Evolutionary conservation across 495 filamentous ascomycete genomes (phyloP).

Genomic region (Hyaloscypha hepaticicola): DNA sequence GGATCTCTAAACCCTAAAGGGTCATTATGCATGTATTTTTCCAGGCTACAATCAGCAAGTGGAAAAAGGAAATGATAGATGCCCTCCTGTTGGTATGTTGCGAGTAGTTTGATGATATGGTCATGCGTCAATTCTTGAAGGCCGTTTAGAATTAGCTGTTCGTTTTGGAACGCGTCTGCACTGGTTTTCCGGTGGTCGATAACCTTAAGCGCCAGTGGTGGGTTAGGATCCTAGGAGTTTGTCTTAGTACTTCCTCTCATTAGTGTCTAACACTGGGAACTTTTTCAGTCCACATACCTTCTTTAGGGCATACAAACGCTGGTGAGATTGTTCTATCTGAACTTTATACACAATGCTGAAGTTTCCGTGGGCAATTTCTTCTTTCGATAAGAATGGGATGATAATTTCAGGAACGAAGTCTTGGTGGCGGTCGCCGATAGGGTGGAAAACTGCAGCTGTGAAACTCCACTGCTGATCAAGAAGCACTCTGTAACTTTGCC

Average conservation of each 20-base stretch:
- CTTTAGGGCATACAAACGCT: neutral
- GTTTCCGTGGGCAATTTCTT: neutral
- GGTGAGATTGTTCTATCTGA: neutral
- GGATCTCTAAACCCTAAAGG: neutral
- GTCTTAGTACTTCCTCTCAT: neutral
- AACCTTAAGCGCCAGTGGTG: conserved; percentile 1
- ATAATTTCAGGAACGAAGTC: neutral
- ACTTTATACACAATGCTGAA: conserved; percentile 4
- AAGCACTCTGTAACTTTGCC: neutral
- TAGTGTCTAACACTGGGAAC: no score
- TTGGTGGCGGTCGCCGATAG: neutral
- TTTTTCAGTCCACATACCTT: neutral
- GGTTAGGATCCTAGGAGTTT: neutral
- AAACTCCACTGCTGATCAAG: neutral
- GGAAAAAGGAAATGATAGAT: conserved; percentile 3
- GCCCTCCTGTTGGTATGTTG: conserved; percentile 1
- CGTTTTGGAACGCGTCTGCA: conserved; percentile 1
- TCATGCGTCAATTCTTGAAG: conserved; percentile 2
- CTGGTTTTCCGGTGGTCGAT: conserved; percentile 1
- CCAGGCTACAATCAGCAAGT: conserved; percentile 1
- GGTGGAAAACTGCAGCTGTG: neutral
- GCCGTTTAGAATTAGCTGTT: conserved; percentile 1
- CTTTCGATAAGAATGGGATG: neutral
- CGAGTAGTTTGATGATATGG: conserved; percentile 2
- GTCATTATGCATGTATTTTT: neutral